Evolutionary conservation across 2,329 filamentous ascomycete species (phyloP), one percentile per base, ranked within the genome.

Genomic region (Ophiostoma quercus): DNA sequence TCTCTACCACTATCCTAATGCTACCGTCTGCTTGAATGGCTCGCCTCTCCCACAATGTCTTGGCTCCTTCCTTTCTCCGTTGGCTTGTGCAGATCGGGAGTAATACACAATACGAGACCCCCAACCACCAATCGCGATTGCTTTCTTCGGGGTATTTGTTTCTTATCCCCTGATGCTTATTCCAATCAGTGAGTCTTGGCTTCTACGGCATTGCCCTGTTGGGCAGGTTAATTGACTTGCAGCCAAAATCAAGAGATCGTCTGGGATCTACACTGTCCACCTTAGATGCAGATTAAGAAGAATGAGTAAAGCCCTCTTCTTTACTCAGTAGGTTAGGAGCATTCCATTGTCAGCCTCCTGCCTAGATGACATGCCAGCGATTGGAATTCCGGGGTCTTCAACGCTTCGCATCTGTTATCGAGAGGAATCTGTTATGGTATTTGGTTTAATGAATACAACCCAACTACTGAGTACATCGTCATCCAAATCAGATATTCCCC

Each of bases 61-160:
- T 69, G 47, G 62, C 54, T 22, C 43, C 34, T 66, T 39, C 34
- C 62, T 67, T 25, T 66, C 14, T 51, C n/a, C 47, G 34, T 34
- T 47, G 32, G 25, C 22, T 25, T 65, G 25, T 37, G 32, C 54
- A 41, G 39, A 43, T 66, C 65, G 37, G 39, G 57, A 66, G 19
- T n/a, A 6, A 22, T 19, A 63, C 29, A 63, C 29, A 32, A 39
- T 62, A 62, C 25, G 57, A 32, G 22, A 25, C 51, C 43, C 41
- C 41, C 43, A 47, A 57, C 22, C 51, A 57, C 51, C 22, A 29
- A 25, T 57, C 12, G 22, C n/a, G 8, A 57, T 8, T 22, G 22
- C 1, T n/a, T 25, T 54, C 47, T 2, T 57, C 51, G 51, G n/a
- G n/a, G n/a, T 57, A 9, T 54, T 54, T 54, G 8, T 8, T 47